A percentile compares a stretch with the other conserved stretches of the same genome.
Conservation (phyloP, 2,329 filamentous ascomycete genomes). For the Helotiales sp. region DNA sequence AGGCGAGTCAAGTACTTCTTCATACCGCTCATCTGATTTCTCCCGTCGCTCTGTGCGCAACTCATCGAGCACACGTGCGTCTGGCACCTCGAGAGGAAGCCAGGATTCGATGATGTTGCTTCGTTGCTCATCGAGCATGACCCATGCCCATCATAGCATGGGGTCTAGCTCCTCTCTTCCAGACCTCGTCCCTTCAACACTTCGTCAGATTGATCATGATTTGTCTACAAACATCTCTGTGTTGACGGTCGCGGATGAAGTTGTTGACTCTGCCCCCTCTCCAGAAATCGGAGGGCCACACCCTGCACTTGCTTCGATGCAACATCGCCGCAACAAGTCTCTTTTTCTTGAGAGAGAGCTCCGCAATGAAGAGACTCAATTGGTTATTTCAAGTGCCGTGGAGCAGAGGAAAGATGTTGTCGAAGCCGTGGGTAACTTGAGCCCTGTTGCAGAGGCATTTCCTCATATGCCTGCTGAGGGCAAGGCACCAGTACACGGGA, state of each 20-base stretch:
- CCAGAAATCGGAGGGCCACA: slow-evolving; percentile 21
- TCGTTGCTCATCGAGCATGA: slow-evolving; percentile 27
- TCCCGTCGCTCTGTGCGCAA: slow-evolving; percentile 40
- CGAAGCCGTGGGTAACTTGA: slow-evolving; percentile 27
- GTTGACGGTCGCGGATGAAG: slow-evolving; percentile 19
- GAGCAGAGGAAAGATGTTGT: slow-evolving; percentile 6
- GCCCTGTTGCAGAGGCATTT: slow-evolving; percentile 39
- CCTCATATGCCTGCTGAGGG: slow-evolving; percentile 6
- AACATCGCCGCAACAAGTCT: slow-evolving; percentile 31
- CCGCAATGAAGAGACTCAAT: slow-evolving; percentile 27
- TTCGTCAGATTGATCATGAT: slow-evolving; percentile 30
- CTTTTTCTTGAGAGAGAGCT: slow-evolving; percentile 23
- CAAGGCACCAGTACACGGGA: slow-evolving; percentile 31
- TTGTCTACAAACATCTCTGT: slow-evolving; percentile 20
- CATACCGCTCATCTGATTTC: slow-evolving; percentile 42
- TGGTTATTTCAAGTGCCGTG: slow-evolving; percentile 6
- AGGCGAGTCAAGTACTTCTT: slow-evolving; percentile 38
- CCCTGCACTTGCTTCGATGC: slow-evolving; percentile 15
- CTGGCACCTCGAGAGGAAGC: slow-evolving; percentile 35
- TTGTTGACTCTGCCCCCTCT: slow-evolving; percentile 22
- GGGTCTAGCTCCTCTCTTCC: slow-evolving; percentile 41
- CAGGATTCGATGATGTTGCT: slow-evolving; percentile 40
- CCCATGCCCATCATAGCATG: slow-evolving; percentile 36
- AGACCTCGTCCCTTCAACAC: slow-evolving; percentile 39
- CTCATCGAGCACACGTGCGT: slow-evolving; percentile 39